Evolutionary conservation across 768 basidiomycete genomes (phyloP), one percentile per base, ranked within the genome.

Genomic region (Suillus plorans): DNA sequence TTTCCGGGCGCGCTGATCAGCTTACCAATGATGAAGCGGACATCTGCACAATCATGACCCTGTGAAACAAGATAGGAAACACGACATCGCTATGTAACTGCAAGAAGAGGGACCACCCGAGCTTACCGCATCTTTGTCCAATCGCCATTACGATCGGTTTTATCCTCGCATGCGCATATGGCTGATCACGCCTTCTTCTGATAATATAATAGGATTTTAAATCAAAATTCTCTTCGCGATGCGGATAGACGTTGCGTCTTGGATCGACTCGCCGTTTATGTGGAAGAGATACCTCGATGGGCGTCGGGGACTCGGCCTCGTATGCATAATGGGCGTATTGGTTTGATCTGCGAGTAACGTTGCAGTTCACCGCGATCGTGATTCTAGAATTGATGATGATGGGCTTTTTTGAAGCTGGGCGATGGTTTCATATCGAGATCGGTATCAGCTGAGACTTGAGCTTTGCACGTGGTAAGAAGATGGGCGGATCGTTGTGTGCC

Each of bases 161-260:
- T 4, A 50, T 25, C 25, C 25, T 14, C 7, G 47, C 25, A 28
- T 28, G 25, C 25, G 14, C 47, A 50, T 8, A 16, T 50, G 49
- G 18, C 52, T 20, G 53, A 55, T 55, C 53, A 31, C 53, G 18
- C 10, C 20, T 34, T n/a, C 28, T 53, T 52, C 50, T 31, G 28
- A 52, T 52, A 31, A 52, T 52, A 52, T 31, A 31, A 31, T 18
- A 10, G 25, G 16, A 18, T 10, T 31, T 16, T 10, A 4, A 14
- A 52, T 52, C 50, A 28, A 16, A 52, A 25, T 52, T 52, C 50
- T 52, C 50, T 52, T 52, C 50, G 50, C 50, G 50, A 52, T 52
- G 49, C 7, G 49, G 22, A 49, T 49, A 6, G 47, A 14, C 22
- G 13, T 28, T 52, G 50, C 50, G 50, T 52, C 16, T 16, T 16